These are phyloP conservation scores for Miscanthus lutarioriparius DNA, from an alignment of 176 grass and related monocot genomes.

Conservation along the genomic window DNA sequence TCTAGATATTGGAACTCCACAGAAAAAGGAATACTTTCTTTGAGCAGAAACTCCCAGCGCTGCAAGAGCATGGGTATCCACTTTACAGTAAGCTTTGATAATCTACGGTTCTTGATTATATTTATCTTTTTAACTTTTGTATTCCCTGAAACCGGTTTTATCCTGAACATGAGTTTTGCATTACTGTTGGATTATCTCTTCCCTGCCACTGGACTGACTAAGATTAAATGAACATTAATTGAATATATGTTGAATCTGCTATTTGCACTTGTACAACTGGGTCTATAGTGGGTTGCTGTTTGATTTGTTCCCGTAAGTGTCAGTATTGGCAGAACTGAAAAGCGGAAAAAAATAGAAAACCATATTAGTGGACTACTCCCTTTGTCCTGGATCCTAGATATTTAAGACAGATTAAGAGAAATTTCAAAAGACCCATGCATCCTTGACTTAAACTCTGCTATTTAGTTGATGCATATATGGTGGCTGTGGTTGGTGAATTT, in stretches of 20 bases:
- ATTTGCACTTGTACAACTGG: neutral
- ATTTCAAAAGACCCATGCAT: neutral
- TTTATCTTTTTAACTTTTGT: neutral
- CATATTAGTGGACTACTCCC: neutral
- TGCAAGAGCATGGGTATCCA: conserved; percentile 87
- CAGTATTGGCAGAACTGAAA: conserved; percentile 1
- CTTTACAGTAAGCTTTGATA: conserved; percentile 71
- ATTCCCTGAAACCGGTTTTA: neutral
- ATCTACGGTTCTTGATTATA: neutral
- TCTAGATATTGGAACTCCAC: conserved; percentile 91
- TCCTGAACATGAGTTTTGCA: neutral
- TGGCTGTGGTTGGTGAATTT: neutral
- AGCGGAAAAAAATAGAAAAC: neutral
- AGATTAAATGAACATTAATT: neutral
- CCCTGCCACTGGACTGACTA: neutral
- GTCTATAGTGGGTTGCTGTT: neutral
- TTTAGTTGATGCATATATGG: neutral
- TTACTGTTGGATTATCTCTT: conserved; percentile 2
- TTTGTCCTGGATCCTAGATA: no score
- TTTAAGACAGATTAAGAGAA: no score
- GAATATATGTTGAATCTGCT: neutral
- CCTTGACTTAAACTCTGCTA: neutral
- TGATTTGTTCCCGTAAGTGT: neutral
- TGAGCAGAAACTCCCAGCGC: conserved; percentile 79
- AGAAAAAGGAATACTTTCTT: conserved; percentile 86